Base-by-base conservation (phyloP, 306 rosid genomes). In the Benincasa hispida region DNA sequence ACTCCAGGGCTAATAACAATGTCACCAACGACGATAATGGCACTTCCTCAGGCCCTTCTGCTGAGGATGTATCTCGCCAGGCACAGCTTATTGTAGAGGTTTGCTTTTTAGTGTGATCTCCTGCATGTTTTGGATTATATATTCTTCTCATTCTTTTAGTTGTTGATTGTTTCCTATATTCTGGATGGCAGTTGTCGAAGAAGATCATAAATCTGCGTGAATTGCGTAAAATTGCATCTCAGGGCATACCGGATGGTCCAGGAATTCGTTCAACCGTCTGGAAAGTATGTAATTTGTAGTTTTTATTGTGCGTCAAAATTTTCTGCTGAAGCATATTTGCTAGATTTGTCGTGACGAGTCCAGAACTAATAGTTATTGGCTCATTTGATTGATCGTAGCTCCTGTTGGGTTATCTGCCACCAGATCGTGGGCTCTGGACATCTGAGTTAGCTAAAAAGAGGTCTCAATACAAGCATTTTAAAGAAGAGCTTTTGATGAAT, bases 201-300 rank as follows among this genome's bases (percentile, higher is more conserved):
- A 92, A 92, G 91, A 86, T 85, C 75, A 62, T 95, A 30, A 93
- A 88, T 83, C 61, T 92, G 56, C 79, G 84, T 8, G 98, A 90
- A 24, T 53, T 95, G 84, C 82, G 96, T 72, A 86, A 81, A 83
- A 82, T 89, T 79, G 87, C 98, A 4, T 88, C 91, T 76, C 97
- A 92, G 86, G 99, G 99, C 60, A 82, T 95, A 21, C 93, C 98
- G 39, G 99, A 95, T 79, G 88, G 92, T 65, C 86, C 93, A 75
- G 97, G 99, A 58, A 87, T 95, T 74, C 99, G 99, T 68, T 87
- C 98, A 53, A 88, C 96, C 0, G 96, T 88, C 48, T 95, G 99
- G 99, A 95, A 95, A 97, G 99, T 89, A 54, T 14, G 72, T 19
- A 1, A 62, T 27, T 67, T 41, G 1, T 34, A 42, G 54, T 68